A percentile compares a stretch with the other conserved stretches of the same genome.
Conservation (phyloP, 176 grass and related monocot species). For the Musa troglodytarum region DNA sequence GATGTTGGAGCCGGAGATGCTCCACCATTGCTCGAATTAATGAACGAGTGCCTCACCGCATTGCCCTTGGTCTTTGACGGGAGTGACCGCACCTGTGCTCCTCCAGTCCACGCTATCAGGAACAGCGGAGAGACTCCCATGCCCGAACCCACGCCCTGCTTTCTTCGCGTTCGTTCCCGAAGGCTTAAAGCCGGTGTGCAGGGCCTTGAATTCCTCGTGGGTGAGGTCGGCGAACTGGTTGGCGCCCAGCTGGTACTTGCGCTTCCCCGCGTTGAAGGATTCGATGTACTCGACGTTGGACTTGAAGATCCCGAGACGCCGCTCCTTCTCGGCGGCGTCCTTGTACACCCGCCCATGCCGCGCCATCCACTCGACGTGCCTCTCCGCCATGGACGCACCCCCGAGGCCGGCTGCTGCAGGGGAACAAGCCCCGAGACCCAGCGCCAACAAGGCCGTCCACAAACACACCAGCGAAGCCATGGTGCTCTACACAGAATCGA, state of each 20-base stretch:
- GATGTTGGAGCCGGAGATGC: neutral
- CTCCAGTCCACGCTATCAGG: conserved; percentile 40
- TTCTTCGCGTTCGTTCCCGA: neutral
- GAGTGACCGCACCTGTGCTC: conserved; percentile 44
- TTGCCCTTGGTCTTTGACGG: conserved; percentile 56
- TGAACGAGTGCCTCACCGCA: conserved; percentile 30
- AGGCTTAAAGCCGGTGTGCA: too few species aligned
- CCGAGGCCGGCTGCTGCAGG: too few species aligned
- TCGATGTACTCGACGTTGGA: conserved; percentile 37
- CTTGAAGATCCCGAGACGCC: too few species aligned
- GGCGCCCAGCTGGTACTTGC: conserved; percentile 30
- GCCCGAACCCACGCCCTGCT: conserved; percentile 15
- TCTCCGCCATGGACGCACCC: conserved; percentile 16
- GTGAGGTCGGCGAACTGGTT: conserved; percentile 63
- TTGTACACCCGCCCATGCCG: conserved; percentile 24
- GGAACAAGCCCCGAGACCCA: too few species aligned
- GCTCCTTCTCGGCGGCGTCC: too few species aligned
- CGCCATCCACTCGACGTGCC: conserved; percentile 57
- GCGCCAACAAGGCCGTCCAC: too few species aligned
- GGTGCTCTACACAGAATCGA: neutral
- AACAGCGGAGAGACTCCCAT: conserved; percentile 38
- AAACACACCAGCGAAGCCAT: neutral
- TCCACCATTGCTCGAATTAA: neutral
- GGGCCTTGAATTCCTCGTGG: conserved; percentile 41
- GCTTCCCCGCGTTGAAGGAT: conserved; percentile 32